These are phyloP conservation scores for Trichoderma sp. DNA, from an alignment of 2,329 filamentous ascomycete species.

Conservation along the genomic window DNA sequence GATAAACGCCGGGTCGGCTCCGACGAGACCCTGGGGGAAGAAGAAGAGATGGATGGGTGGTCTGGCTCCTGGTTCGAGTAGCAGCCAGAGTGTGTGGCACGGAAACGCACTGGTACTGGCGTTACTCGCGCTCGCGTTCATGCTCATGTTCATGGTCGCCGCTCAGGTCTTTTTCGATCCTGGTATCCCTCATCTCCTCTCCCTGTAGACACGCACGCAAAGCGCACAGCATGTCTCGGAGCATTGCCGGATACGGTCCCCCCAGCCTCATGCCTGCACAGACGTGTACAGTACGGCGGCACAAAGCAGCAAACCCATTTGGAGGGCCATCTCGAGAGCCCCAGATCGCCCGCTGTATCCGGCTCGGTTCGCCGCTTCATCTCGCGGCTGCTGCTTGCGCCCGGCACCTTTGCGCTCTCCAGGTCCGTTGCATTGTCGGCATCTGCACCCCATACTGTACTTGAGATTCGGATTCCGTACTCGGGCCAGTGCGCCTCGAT, in stretches of 20 bases:
- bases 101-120: background rate
- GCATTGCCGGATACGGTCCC: conserved; percentile 2
- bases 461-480: background rate
- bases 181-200: background rate
- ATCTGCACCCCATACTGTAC: conserved; percentile 10
- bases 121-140: background rate
- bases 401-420: background rate
- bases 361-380: conserved; percentile 14
- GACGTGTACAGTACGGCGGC: background rate
- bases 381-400: conserved; percentile 8
- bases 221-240: background rate
- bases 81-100: background rate
- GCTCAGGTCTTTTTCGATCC: background rate
- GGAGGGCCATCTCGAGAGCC: background rate
- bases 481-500: background rate
- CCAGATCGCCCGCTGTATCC: conserved; percentile 10
- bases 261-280: background rate
- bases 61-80: conserved; percentile 9
- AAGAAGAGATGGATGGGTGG: conserved; percentile 3
- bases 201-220: background rate
- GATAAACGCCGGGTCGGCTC: conserved; percentile 18
- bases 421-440: background rate
- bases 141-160: background rate
- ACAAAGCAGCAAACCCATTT: background rate
- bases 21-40: conserved; percentile 2